Base-by-base conservation (phyloP, 129 eudicot species). In the Pseudognaphalium luteoalbum region DNA sequence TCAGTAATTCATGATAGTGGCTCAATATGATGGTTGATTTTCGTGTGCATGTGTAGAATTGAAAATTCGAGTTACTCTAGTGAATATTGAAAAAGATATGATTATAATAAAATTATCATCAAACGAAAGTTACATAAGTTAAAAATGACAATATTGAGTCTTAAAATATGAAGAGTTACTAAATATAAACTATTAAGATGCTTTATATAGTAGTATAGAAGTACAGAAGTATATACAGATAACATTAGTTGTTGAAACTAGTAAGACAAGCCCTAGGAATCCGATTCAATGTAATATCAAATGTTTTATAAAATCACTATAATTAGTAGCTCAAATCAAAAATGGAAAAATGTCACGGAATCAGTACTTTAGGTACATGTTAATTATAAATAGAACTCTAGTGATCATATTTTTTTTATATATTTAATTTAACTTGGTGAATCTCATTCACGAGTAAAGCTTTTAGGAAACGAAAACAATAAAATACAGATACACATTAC, bases 261-360 rank as follows among this genome's bases (percentile, higher is more conserved):
- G 67, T 62, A 33, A 63, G 44, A 15, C 4, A 78, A 65, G 52
- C 63, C 44, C 28, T 4, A 77, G 56, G 83, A 72, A 79, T 72
- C 83, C 60, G 83, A 79, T 79, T 72, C 83, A 72, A 4, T 65
- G 34, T 3, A 64, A 33, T 62, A 44, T 72, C 5, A 71, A 51
- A 51, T 51, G 72, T 10, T 65, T 15, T 20, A 50, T 63, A 32
- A 15, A 22, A 25, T 1, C 28, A 25, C 28, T 25, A 25, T 25
- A 25, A 25, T 50, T 79, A 71, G 3, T 17, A 34, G 66, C 50
- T 0, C 29, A 25, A 22, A 35, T 51, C 52, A 54, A 16, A 72
- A 72, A 63, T 34, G 68, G 68, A 54, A 68, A 71, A 52, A 39
- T 39, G 83, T 25, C 20, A 72, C 14, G 68, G 83, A 64, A 79